Evolutionary conservation across 106 monocot species (phyloP), one percentile per base, ranked within the genome.

Genomic region (Apostasia shenzhenica): DNA sequence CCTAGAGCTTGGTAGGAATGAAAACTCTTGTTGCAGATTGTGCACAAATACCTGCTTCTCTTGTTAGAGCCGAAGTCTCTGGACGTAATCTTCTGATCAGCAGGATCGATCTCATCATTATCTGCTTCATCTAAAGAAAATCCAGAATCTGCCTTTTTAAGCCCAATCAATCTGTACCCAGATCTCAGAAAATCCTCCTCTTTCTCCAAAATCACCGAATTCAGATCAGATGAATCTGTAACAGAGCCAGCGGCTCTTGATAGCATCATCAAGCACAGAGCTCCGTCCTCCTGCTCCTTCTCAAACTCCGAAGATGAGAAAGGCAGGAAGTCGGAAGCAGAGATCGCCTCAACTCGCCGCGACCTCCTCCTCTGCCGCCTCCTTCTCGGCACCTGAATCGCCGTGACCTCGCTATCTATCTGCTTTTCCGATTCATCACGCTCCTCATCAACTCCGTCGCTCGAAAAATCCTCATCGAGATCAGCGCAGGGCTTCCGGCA

Each of bases 1-100:
- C 80, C 84, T 5, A 80, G 77, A 59, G 84, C 80, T 70, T 80
- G 84, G 51, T 76, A 81, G 41, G 73, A 63, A 6, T 49, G 58
- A 41, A 80, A 80, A 5, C 12, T 66, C 76, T 77, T 77, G 52
- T 67, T 74, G 66, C 80, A 80, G 45, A 60, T 55, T 3, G 51
- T 40, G 57, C 80, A 80, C 62, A 70, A 38, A 48, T 52, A 81
- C 12, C 11, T 26, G 67, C 67, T 72, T 59, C 59, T 57, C 56
- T 26, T 67, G 3, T 40, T 38, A 2, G 26, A 26, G 26, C 26
- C 26, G 26, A 38, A 52, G 41, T 5, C 45, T 14, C 2, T 38
- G 41, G 4, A 60, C 39, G 51, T 43, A 5, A 67, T 39, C 14
- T 12, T 14, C 9, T 39, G 53, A 46, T 14, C 5, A 8, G 6